These are phyloP conservation scores for Kwoniella sp. DNA, from an alignment of 768 basidiomycete genomes.

Conservation along the genomic window DNA sequence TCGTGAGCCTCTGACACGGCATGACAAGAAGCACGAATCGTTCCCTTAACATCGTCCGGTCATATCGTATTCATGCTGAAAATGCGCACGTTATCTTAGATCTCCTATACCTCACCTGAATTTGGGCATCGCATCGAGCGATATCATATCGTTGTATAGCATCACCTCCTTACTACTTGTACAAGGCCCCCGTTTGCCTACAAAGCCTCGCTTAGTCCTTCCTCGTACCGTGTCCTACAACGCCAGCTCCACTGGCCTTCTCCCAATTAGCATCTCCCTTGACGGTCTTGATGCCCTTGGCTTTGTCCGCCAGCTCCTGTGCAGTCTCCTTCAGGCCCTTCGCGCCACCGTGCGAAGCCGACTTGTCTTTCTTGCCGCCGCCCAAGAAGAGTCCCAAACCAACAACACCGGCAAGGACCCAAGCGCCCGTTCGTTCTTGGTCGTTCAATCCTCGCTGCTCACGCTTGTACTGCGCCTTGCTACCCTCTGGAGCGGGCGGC, in stretches of 20 bases:
- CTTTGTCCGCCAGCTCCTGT: constrained; percentile 10
- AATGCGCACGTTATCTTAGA: no score
- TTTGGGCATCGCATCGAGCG: neutral
- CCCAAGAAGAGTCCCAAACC: constrained; percentile 62
- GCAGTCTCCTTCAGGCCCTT: constrained; percentile 6
- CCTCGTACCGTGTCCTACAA: constrained; percentile 48
- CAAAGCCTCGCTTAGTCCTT: constrained; percentile 30
- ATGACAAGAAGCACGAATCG: no score
- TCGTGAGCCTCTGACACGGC: no score
- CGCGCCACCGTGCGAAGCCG: constrained; percentile 10
- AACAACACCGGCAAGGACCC: constrained; percentile 61
- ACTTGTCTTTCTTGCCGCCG: constrained; percentile 32
- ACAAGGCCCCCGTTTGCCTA: no score
- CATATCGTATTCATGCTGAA: no score
- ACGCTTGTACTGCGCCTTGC: constrained; percentile 34
- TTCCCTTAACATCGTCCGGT: no score
- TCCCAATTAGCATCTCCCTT: constrained; percentile 46
- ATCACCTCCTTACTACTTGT: no score
- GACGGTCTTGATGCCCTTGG: constrained; percentile 8
- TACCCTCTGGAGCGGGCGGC: constrained; percentile 22
- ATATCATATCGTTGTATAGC: no score
- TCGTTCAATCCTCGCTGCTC: constrained; percentile 48
- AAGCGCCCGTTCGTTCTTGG: constrained; percentile 62
- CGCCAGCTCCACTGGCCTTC: constrained; percentile 48
- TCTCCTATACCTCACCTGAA: no score